Evolutionary conservation across 352 stramenopile genomes (phyloP).

Genomic region (Phytophthora fragariaefolia): DNA sequence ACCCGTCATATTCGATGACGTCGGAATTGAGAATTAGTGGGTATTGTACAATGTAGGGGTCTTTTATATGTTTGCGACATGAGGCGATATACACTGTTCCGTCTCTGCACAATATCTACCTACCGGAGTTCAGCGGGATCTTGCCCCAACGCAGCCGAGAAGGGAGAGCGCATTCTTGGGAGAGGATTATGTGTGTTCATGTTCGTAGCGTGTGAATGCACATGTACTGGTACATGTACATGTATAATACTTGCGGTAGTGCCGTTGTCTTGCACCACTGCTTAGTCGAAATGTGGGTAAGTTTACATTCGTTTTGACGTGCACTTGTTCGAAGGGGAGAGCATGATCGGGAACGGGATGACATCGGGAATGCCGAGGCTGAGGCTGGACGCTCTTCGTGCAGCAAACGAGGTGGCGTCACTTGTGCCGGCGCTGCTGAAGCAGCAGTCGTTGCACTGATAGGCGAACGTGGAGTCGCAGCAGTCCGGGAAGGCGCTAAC

Average conservation of each 20-base stretch:
- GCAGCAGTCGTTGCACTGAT: not conserved
- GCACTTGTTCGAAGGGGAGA: constrained; percentile 1
- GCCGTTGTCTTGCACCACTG: no score
- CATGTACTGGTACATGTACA: no score
- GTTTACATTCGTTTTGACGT: constrained; percentile 1
- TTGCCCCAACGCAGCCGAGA: no score
- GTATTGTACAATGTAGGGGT: not conserved
- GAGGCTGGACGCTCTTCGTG: not conserved
- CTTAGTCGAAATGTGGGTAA: constrained; percentile 8
- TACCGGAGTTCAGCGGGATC: not conserved
- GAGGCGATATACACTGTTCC: constrained; percentile 2
- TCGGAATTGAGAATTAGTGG: not conserved
- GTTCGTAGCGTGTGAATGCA: no score
- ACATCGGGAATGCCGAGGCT: constrained; percentile 14
- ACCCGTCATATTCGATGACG: not conserved
- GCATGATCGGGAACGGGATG: constrained; percentile 9
- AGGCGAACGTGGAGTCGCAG: not conserved
- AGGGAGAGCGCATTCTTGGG: no score
- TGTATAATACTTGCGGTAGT: no score
- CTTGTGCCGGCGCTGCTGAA: not conserved
- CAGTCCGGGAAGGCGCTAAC: not conserved
- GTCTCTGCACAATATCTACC: constrained; percentile 4
- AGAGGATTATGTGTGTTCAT: no score
- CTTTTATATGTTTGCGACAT: not conserved
- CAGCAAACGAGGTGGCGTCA: not conserved